Evolutionary conservation across 106 monocot species (phyloP).

Genomic region (Iris macrosiphon): DNA sequence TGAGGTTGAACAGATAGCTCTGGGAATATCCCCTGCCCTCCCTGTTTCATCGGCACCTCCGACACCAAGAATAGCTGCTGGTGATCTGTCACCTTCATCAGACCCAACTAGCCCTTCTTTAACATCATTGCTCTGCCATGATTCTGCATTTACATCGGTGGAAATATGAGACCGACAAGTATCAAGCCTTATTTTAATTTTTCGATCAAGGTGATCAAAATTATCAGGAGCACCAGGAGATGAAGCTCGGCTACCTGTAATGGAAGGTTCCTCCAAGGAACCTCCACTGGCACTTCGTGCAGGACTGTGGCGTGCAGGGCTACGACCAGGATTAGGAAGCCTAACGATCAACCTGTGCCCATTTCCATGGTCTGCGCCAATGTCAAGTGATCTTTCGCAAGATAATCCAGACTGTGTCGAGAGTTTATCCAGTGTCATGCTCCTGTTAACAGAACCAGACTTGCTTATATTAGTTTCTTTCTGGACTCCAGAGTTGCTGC

Average conservation of each 20-base stretch:
- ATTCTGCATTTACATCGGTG: slow-evolving; percentile 25
- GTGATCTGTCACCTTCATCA: slow-evolving; percentile 24
- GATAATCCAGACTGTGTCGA: slow-evolving; percentile 33
- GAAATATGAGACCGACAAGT: slow-evolving; percentile 17
- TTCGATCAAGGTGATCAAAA: slow-evolving; percentile 19
- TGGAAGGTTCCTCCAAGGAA: slow-evolving; percentile 48
- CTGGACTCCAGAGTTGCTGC: slow-evolving; percentile 19
- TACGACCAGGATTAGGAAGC: slow-evolving; percentile 64
- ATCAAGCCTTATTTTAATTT: slow-evolving; percentile 31
- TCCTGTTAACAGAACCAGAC: slow-evolving; percentile 27
- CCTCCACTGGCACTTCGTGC: slow-evolving; percentile 24
- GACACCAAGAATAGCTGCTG: slow-evolving; percentile 16
- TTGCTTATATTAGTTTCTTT: slow-evolving; percentile 46
- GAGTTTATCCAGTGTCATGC: slow-evolving; percentile 28
- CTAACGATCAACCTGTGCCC: slow-evolving; percentile 77
- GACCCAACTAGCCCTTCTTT: slow-evolving; percentile 23
- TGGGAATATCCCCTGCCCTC: slow-evolving; percentile 12
- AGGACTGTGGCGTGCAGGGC: slow-evolving; percentile 63
- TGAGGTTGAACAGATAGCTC: slow-evolving; percentile 10
- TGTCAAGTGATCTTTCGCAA: slow-evolving; percentile 45
- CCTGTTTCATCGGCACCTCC: slow-evolving; percentile 19
- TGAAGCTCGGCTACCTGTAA: slow-evolving; percentile 23
- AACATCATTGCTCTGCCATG: slow-evolving; percentile 28
- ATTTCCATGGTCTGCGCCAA: slow-evolving; percentile 41
- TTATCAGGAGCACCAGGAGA: slow-evolving; percentile 41